Conservation (phyloP, 441 rosid species). For the Erysimum cheiri region DNA sequence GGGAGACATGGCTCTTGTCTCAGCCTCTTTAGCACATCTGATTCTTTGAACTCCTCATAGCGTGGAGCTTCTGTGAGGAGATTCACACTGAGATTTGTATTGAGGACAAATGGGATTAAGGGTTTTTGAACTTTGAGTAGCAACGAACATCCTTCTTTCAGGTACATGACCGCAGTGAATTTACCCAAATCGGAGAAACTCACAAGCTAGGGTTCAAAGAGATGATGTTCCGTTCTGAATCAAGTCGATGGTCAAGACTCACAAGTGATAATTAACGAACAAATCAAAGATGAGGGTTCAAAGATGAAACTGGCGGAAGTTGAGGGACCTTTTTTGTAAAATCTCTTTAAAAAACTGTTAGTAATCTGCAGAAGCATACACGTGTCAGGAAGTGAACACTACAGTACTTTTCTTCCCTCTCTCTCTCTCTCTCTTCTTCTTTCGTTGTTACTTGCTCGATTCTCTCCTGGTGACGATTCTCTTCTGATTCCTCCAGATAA, state of each 20-base stretch:
- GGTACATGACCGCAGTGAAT: conserved; percentile 50
- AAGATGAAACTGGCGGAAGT: neutral
- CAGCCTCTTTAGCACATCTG: conserved; percentile 55
- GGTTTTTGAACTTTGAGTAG: conserved; percentile 66
- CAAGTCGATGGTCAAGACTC: too few relatives aligned
- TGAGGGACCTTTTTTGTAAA: neutral
- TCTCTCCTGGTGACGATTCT: conserved; percentile 35
- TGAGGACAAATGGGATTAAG: conserved; percentile 59
- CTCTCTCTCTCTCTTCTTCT: neutral
- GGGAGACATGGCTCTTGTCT: conserved; percentile 54
- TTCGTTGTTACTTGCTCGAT: conserved; percentile 19
- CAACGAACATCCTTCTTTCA: conserved; percentile 68
- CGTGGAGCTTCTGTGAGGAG: conserved; percentile 41
- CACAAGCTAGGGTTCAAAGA: too few relatives aligned
- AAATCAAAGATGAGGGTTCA: too few relatives aligned
- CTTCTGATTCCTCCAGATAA: conserved; percentile 26
- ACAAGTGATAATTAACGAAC: too few relatives aligned
- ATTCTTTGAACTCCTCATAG: conserved; percentile 49
- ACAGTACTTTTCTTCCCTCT: too few relatives aligned
- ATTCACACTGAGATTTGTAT: conserved; percentile 52
- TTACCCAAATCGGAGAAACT: neutral
- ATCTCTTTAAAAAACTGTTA: neutral
- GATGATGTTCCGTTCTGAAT: too few relatives aligned
- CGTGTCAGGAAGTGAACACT: conserved; percentile 35
- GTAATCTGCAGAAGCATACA: conserved; percentile 5